Evolutionary conservation across 2,329 filamentous ascomycete species (phyloP), one percentile per base, ranked within the genome.

Genomic region (Didymella keratinophila): DNA sequence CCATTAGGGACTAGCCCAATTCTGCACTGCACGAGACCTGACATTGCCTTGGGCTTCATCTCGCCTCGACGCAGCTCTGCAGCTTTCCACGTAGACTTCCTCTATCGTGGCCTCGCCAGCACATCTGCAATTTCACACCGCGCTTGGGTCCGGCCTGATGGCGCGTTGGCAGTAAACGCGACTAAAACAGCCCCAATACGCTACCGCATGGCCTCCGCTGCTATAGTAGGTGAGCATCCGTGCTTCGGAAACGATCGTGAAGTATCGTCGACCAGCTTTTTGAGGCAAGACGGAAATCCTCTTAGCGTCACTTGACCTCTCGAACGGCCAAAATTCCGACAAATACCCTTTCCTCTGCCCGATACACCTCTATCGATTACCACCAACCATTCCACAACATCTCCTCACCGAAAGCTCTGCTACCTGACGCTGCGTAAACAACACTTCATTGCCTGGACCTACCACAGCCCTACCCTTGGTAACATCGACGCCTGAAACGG

Each of bases 21-120:
- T 68, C 58, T 61, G 68, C 69, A 66, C 47, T 69, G 64, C 68
- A 73, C 71, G 68, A 73, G 71, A 73, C 71, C 69, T 62, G 37
- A 14, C 36, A n/a, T 8, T 39, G 62, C 57, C 60, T 57, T 62
- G 60, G 65, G 60, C 67, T 60, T 68, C 66, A 67, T 54, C 63
- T 52, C 59, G 32, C 65, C 58, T 58, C 55, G 55, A 65, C 59
- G 48, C 54, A 53, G 54, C 62, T 58, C 53, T 55, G 39, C 64
- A 66, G 63, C 58, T 56, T 58, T 66, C 70, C 59, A 64, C 69
- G 60, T 67, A 63, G 25, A 46, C 50, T 14, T 39, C 59, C 63
- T 58, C 46, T 54, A 30, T 58, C 49, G 66, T 66, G 62, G 61
- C 56, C 51, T 46, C 59, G 64, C 64, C 66, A 68, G 30, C 70